Evolutionary conservation across 257 asterid genomes (phyloP), one percentile per base, ranked within the genome.

Genomic region (Phtheirospermum japonicum): DNA sequence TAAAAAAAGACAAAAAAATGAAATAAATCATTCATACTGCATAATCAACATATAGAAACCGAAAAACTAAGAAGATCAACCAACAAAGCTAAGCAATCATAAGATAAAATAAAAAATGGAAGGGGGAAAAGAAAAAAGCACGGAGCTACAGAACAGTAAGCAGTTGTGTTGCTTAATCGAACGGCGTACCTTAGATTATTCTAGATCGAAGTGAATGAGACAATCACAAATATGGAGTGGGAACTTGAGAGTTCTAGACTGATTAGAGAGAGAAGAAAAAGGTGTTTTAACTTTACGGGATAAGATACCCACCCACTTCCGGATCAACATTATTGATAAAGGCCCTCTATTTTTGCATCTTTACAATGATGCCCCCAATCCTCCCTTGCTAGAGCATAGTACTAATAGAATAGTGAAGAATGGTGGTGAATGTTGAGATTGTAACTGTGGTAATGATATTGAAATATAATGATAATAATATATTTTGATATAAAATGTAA

Each of bases 131-230:
- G 16, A 48, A 28, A 43, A 18, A 18, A 30, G 23, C 9, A 23
- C 54, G 30, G 5, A 23, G 5, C n/a, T 5, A n/a, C 7, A 37
- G 4, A 50, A 26, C 6, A 50, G 13, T 4, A 11, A 17, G 10
- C 19, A 9, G 10, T 43, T 18, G 45, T 34, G 14, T 13, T 10
- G 61, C 39, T 62, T 9, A 12, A 28, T 50, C 12, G 14, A 11
- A 26, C 18, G 4, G 40, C 5, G 50, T 59, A 76, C 77, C 77
- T 64, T 14, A 9, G 68, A 19, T 39, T 52, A 18, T 10, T 23
- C 2, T 61, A 4, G 32, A 55, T 48, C 5, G 49, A 40, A 54
- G 9, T 42, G 12, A 50, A 7, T 17, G 40, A 61, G 33, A 28
- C 52, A 14, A 45, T 45, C 52, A 45, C 23, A 16, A 45, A 10